phyloP scores from a whole-genome alignment of 2,329 filamentous ascomycete species.

The Claviceps citrina region DNA sequence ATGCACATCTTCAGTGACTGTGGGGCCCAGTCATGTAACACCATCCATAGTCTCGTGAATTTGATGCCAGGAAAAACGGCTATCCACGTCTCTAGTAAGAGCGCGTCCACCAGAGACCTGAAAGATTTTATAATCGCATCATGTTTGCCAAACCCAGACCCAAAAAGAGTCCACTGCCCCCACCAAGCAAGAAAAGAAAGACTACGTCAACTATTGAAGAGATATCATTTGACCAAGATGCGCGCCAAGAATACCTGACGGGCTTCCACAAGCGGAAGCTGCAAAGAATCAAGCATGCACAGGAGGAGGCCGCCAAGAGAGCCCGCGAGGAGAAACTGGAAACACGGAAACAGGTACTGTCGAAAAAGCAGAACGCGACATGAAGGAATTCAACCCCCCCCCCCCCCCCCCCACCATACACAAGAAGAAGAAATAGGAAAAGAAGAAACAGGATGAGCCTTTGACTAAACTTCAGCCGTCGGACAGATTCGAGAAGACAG shows the following conservation, averaged over 20 bases:
- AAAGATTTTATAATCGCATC: no score
- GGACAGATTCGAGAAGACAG: constrained; percentile 67
- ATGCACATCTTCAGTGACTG: no score
- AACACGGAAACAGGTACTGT: constrained; percentile 56
- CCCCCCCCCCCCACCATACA: no score
- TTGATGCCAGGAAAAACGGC: neutral
- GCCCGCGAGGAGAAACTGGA: constrained; percentile 63
- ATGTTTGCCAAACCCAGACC: constrained; percentile 43
- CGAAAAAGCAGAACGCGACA: neutral
- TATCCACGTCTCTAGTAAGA: no score
- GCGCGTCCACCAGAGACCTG: no score
- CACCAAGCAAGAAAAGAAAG: constrained; percentile 53
- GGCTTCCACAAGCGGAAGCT: constrained; percentile 95
- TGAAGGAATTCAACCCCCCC: neutral
- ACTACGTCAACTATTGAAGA: constrained; percentile 49
- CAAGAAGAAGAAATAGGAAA: no score
- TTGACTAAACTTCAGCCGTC: neutral
- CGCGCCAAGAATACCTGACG: constrained; percentile 75
- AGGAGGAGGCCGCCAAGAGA: constrained; percentile 63
- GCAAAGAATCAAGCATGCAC: constrained; percentile 68
- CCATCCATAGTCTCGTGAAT: no score
- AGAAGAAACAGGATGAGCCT: no score
- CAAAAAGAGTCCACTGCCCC: constrained; percentile 42
- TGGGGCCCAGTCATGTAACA: no score
- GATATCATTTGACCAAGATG: constrained; percentile 67